Base-by-base conservation (phyloP, 352 stramenopile genomes). In the Globisporangium okanoganense region DNA sequence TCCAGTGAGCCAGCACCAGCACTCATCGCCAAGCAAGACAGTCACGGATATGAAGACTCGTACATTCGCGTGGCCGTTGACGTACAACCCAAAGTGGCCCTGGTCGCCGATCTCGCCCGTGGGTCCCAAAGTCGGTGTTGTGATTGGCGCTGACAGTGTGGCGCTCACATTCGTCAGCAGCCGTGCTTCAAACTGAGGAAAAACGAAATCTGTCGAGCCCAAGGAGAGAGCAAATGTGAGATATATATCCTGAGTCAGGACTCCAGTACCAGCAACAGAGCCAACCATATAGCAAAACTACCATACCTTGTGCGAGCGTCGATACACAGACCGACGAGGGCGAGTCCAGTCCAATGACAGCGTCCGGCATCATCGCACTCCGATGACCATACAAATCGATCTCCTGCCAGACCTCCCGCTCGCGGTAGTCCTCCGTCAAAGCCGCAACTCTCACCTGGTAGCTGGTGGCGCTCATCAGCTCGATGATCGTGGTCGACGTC, bases 311-410 rank as follows among this genome's bases (percentile, higher is more conserved):
- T 35, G 18, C 18, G 0, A 90, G 62, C 2, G 91, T 98, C 9
- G 62, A 65, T 0, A 78, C 67, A 29, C 76, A 90, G 1, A 57
- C 44, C 0, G 76, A 88, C 12, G 67, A 40, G 1, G 74, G 62
- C 1, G 84, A 92, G 6, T 72, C 51, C 18, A 58, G 47, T 8
- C 91, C 84, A 22, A 78, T 25, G 16, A 96, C 69, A n/a, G 74
- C 87, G 51, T 76, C 70, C 5, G 60, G 31, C 3, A 96, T 29
- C 1, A 72, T 35, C 7, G 41, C 3, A 13, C 29, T 33, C 29
- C 88, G 80, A 18, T 84, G 74, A 2, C 91, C 92, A 56, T 98
- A 98, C 4, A 96, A 71, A 68, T 98, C 90, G 16, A 97, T 73
- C 10, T 77, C 56, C 22, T 88, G 72, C 73, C 80, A 92, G 8